Evolutionary conservation across 2,329 filamentous ascomycete species (phyloP), one percentile per base, ranked within the genome.

Genomic region (Fusarium circinatum): DNA sequence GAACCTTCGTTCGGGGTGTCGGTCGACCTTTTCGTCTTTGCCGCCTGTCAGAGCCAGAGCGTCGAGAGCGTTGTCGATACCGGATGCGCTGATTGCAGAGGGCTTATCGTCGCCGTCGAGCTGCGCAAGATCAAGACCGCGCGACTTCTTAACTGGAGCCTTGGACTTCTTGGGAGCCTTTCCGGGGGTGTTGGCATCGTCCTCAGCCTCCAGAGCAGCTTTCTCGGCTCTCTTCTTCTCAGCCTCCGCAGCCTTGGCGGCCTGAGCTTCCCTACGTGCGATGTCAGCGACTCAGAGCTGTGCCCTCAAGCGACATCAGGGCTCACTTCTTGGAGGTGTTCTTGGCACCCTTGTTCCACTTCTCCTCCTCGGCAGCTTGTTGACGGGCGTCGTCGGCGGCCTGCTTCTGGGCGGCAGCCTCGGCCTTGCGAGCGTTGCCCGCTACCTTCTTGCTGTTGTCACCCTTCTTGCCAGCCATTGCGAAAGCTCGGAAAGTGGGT

Each of bases 221-320:
- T 93, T 93, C 82, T 98, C 96, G 58, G 95, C 96, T 85, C 98
- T 98, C 85, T 98, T 95, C 84, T 96, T 97, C 56, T 91, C 91
- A 56, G 93, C 93, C 61, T 95, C 94, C 41, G 93, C 92, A 77
- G 97, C 94, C 81, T 95, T 98, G 76, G 80, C 79, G 8, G 78
- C 82, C 34, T 83, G 82, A 8, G 81, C 80, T 58, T 84, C 82
- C 76, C 82, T 84, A 58, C 14, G 30, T 22, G 44, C 22, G 15
- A 34, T 28, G 73, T 78, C 30, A 78, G 73, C 26, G 18, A 38
- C 22, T 18, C 15, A 14, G 13, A 58, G 32, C 36, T 65, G 26
- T 18, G n/a, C 28, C 60, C 39, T 42, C 10, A 14, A 45, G 36
- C 8, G 39, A 32, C 44, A 41, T 39, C 39, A n/a, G 62, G 28